Evolutionary conservation across 2,329 filamentous ascomycete genomes (phyloP), one percentile per base, ranked within the genome.

Genomic region (Daldinia sp.): DNA sequence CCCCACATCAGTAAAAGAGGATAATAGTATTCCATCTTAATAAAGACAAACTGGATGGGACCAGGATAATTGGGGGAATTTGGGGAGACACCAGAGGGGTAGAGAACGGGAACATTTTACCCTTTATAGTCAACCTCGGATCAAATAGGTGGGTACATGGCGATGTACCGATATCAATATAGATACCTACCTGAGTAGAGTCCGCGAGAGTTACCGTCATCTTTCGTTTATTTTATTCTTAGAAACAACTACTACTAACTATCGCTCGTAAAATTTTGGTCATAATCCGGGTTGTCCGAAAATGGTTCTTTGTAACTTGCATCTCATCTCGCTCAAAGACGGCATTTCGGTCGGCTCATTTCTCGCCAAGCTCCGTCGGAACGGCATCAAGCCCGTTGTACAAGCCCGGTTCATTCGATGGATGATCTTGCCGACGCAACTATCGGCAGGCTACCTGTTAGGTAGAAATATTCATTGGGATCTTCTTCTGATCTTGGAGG

Each of bases 391-490:
- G 42, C 74, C 74, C 35, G 42, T 76, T 39, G 69, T 71, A 20
- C 73, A 74, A 54, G 74, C 71, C 23, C 70, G 69, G 33, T 61
- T 68, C 5, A 30, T 75, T 15, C 72, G 74, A 15, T 75, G 74
- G 74, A 75, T 76, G 71, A 70, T 76, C 26, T 57, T 73, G 6
- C 74, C 74, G 9, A 68, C 65, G 6, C 42, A 64, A 37, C 41
- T 70, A 9, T 75, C 73, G 3, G 51, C 63, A 13, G 73, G 72
- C 1, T 56, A 73, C n/a, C 68, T 76, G 1, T 51, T 75, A 4
- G 66, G 71, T 37, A 70, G 74, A 13, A 75, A 75, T 53, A 63
- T 69, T 26, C 72, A 53, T 42, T 75, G 74, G 74, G 72, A 75
- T 63, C 54, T 73, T 7, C 50, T 76, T 15, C 48, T 76, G 12